These are phyloP conservation scores for Ambispora gerdemannii DNA, from an alignment of 192 early-diverging fungal genomes.

Conservation along the genomic window DNA sequence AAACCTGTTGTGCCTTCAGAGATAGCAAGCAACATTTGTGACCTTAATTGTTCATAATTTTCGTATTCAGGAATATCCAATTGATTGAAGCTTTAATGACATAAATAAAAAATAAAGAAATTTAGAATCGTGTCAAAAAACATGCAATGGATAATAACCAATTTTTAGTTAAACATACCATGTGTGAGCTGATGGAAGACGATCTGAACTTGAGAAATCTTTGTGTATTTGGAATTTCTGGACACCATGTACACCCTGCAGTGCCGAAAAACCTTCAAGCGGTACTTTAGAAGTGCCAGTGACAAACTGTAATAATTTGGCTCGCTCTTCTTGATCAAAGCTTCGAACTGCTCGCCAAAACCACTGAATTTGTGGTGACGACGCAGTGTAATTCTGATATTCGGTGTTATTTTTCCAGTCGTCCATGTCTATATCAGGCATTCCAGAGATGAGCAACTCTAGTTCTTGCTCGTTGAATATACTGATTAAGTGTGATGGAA, in stretches of 20 bases:
- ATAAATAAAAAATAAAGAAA: conserved; percentile 13
- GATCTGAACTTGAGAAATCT: conserved; percentile 78
- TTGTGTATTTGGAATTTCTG: conserved; percentile 99
- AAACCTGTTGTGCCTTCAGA: conserved; percentile 91
- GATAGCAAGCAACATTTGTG: conserved; percentile 82
- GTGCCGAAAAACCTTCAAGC: conserved; percentile 87
- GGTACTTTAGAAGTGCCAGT: conserved; percentile 98
- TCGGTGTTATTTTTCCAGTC: conserved; percentile 99
- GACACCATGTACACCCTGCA: conserved; percentile 91
- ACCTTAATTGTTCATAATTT: conserved; percentile 82
- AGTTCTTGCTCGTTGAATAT: conserved; percentile 99
- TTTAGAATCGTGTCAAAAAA: conserved; percentile 4
- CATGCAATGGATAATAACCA: background rate
- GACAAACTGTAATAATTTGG: conserved; percentile 96
- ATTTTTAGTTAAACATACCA: conserved; percentile 58
- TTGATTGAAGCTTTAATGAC: conserved; percentile 81
- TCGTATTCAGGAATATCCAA: conserved; percentile 93
- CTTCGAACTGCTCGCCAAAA: conserved; percentile 98
- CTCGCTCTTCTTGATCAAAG: conserved; percentile 96
- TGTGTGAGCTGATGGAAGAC: conserved; percentile 96
- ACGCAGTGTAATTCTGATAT: conserved; percentile 85
- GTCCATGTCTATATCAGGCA: conserved; percentile 99
- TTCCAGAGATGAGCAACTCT: conserved; percentile 94
- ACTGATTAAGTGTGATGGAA: conserved; percentile 85
- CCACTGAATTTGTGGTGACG: conserved; percentile 93